Conservation (phyloP, 2,329 filamentous ascomycete genomes). For the Talaromyces atroroseus region DNA sequence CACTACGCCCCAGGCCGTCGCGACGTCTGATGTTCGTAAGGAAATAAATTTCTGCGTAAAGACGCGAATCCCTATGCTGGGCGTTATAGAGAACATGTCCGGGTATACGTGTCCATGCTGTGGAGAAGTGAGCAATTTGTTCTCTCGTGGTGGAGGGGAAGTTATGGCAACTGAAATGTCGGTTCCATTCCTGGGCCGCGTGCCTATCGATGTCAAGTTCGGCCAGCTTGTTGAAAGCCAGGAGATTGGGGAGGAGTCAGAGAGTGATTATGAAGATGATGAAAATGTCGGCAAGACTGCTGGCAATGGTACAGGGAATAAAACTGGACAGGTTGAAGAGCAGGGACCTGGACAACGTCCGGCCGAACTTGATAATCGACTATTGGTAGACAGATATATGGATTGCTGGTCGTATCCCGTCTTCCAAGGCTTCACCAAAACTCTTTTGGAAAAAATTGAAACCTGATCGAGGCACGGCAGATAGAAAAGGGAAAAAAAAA, state of each 20-base stretch:
- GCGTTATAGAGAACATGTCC: conserved; percentile 92
- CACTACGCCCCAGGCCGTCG: conserved; percentile 91
- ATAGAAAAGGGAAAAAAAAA: too few relatives aligned
- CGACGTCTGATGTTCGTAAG: conserved; percentile 88
- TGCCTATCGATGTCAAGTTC: conserved; percentile 92
- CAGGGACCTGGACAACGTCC: background rate
- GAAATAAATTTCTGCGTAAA: conserved; percentile 91
- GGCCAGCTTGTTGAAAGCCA: conserved; percentile 72
- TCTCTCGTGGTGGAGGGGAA: conserved; percentile 82
- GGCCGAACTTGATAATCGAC: conserved; percentile 23
- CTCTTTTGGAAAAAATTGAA: conserved; percentile 25
- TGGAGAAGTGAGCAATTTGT: conserved; percentile 84
- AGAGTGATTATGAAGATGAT: conserved; percentile 19
- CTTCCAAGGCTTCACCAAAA: conserved; percentile 39
- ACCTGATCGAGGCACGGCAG: background rate
- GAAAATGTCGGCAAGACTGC: conserved; percentile 8
- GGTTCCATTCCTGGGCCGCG: conserved; percentile 75
- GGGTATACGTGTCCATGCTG: conserved; percentile 54
- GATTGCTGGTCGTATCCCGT: conserved; percentile 40
- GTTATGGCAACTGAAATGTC: conserved; percentile 82
- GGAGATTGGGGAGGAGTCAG: conserved; percentile 21
- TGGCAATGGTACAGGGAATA: conserved; percentile 7
- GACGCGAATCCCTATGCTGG: conserved; percentile 71
- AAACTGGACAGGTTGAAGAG: conserved; percentile 2
- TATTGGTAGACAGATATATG: conserved; percentile 39